Percentiles rank a stretch among this genome's conserved stretches.
These are phyloP conservation scores for Pyricularia pennisetigena DNA, from an alignment of 2,329 filamentous ascomycete species.

Conservation along the genomic window DNA sequence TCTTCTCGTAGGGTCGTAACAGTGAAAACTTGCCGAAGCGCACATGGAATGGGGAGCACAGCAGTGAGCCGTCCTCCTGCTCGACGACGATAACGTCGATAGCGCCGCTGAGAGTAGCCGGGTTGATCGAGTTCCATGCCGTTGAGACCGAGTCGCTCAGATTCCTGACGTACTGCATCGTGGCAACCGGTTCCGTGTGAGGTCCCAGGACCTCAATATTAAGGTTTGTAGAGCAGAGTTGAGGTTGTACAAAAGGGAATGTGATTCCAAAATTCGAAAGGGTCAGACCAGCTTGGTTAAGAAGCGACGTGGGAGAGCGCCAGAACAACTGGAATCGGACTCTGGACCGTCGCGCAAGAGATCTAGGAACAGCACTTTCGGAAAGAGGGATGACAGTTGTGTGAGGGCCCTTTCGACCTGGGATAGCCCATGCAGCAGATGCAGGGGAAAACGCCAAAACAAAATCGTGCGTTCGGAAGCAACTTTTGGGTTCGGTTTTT, in stretches of 20 bases:
- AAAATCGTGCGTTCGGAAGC: background rate
- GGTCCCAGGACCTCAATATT: background rate
- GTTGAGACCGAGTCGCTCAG: slow-evolving; percentile 93
- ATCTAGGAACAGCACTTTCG: background rate
- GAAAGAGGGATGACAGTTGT: background rate
- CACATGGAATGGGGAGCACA: slow-evolving; percentile 96
- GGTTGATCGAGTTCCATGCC: slow-evolving; percentile 99
- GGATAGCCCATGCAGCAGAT: background rate
- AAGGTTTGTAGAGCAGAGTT: background rate
- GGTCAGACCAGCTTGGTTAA: background rate
- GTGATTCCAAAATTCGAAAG: background rate
- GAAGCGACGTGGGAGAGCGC: background rate
- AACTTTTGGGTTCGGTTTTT: background rate
- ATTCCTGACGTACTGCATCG: slow-evolving; percentile 96
- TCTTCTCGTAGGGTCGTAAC: slow-evolving; percentile 91
- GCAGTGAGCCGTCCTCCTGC: slow-evolving; percentile 79
- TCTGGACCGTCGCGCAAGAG: background rate
- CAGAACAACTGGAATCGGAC: background rate
- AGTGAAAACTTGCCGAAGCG: slow-evolving; percentile 98
- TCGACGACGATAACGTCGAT: slow-evolving; percentile 99
- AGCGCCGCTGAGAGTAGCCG: slow-evolving; percentile 89
- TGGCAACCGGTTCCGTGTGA: slow-evolving; percentile 12
- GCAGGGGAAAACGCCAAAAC: background rate
- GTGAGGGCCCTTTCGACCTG: background rate
- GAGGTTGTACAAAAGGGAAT: background rate